phyloP scores from a whole-genome alignment of 176 grass and related monocot genomes.

The Oryza glumipatula region DNA sequence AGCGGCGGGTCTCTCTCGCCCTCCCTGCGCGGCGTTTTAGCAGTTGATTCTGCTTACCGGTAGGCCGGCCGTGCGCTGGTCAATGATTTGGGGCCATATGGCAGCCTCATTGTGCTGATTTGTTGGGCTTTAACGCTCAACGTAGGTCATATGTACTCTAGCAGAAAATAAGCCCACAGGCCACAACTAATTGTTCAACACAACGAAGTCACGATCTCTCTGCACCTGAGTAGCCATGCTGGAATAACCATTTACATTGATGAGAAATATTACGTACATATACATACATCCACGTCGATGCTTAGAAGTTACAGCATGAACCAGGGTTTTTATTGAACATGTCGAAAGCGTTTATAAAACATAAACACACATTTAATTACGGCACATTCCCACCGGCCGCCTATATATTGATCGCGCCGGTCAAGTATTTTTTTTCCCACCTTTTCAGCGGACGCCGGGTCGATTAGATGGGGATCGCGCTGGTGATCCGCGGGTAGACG shows the following conservation, averaged over 20 bases:
- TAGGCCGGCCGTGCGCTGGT: too few relatives aligned
- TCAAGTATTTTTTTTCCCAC: background rate
- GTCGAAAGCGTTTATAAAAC: background rate
- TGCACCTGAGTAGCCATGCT: too few relatives aligned
- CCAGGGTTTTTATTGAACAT: conserved; percentile 9
- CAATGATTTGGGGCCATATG: too few relatives aligned
- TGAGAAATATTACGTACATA: background rate
- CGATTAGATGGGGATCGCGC: conserved; percentile 66
- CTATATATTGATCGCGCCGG: background rate
- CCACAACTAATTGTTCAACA: too few relatives aligned
- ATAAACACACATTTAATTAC: background rate
- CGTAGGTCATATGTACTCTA: too few relatives aligned
- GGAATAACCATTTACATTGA: background rate
- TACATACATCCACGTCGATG: background rate
- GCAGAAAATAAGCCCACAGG: too few relatives aligned
- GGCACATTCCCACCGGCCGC: background rate
- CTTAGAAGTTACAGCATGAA: background rate
- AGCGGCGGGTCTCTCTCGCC: too few relatives aligned
- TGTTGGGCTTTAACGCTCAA: too few relatives aligned
- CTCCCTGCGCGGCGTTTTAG: too few relatives aligned
- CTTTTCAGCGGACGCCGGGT: background rate
- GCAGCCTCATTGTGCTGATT: too few relatives aligned
- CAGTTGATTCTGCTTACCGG: too few relatives aligned
- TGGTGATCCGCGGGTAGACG: conserved; percentile 69
- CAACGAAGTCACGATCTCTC: too few relatives aligned